These are phyloP conservation scores for Cyclotella sp. DNA, from an alignment of 108 stramenopile species.

Conservation along the genomic window DNA sequence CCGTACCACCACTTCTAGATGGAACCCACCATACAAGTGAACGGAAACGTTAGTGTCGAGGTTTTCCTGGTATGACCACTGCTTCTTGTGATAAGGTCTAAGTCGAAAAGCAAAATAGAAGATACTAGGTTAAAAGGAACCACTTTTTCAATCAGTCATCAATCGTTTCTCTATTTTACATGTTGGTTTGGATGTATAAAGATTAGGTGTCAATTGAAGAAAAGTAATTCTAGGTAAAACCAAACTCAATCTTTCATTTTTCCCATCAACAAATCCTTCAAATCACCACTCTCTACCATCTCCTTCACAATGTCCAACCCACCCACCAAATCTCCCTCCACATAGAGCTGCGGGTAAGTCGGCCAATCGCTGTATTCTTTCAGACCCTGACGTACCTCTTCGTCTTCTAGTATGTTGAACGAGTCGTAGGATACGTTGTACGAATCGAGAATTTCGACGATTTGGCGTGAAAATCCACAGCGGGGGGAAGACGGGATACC, in stretches of 20 bases:
- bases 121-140: too few relatives aligned
- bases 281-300: slow-evolving; percentile 83
- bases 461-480: slow-evolving; percentile 93
- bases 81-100: too few relatives aligned
- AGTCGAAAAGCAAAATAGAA: too few relatives aligned
- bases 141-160: not conserved
- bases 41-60: too few relatives aligned
- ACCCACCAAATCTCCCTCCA: slow-evolving; percentile 94
- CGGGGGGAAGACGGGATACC: slow-evolving; percentile 88
- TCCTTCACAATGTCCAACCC: slow-evolving; percentile 97
- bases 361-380: slow-evolving; percentile 94
- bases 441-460: slow-evolving; percentile 84
- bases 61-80: too few relatives aligned
- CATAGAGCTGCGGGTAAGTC: slow-evolving; percentile 97
- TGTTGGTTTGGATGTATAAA: not conserved
- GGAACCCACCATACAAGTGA: too few relatives aligned
- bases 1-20: too few relatives aligned
- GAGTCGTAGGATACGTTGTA: slow-evolving; percentile 74
- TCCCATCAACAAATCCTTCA: slow-evolving; percentile 65
- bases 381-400: slow-evolving; percentile 92
- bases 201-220: too few relatives aligned
- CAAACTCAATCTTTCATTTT: slow-evolving; percentile 19
- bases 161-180: not conserved
- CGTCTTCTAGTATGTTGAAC: slow-evolving; percentile 89
- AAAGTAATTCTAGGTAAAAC: too few relatives aligned